Evolutionary conservation across 441 rosid genomes (phyloP).

Genomic region (Corymbia citriodora): DNA sequence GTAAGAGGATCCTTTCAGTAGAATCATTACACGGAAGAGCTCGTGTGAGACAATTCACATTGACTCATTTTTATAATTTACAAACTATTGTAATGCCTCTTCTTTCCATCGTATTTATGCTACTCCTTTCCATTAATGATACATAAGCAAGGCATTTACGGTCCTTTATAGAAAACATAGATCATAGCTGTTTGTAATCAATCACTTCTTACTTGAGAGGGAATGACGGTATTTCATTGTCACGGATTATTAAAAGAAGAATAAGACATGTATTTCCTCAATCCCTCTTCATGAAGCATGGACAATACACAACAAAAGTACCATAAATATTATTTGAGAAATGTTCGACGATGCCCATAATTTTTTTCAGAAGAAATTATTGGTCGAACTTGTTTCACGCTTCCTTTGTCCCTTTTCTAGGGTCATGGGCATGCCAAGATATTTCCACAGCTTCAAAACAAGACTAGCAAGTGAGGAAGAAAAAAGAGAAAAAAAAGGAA

Average conservation of each 20-base stretch:
- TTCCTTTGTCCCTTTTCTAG: not conserved
- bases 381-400: not conserved
- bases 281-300: not conserved
- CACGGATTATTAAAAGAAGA: not conserved
- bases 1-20: not conserved
- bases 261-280: not conserved
- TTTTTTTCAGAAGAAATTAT: not conserved
- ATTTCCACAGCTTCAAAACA: not conserved
- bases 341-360: not conserved
- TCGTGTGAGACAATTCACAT: not conserved
- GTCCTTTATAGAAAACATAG: not conserved
- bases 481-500: fast-evolving
- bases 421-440: not conserved
- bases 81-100: not conserved
- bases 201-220: not conserved
- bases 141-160: not conserved
- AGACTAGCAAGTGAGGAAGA: fast-evolving
- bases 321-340: not conserved
- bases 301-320: not conserved
- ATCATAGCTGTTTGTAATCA: not conserved
- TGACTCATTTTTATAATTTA: not conserved
- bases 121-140: too few relatives aligned
- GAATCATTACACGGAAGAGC: not conserved
- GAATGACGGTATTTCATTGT: not conserved
- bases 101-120: not conserved